Evolutionary conservation across 2,329 filamentous ascomycete genomes (phyloP).

Genomic region (Penicillium sp.): DNA sequence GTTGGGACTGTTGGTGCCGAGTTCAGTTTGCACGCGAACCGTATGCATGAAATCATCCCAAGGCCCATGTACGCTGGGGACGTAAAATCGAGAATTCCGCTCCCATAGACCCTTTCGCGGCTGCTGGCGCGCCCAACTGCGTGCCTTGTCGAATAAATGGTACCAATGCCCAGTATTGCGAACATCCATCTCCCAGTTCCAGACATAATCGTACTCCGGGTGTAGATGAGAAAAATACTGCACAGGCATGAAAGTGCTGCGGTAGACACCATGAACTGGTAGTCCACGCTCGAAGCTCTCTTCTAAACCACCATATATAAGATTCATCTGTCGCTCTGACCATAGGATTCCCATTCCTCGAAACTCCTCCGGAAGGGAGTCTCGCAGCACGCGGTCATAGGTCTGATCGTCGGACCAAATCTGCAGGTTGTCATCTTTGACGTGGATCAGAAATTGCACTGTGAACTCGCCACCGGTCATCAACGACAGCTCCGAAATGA

Average conservation of each 20-base stretch:
- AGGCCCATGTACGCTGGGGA: constrained; percentile 69
- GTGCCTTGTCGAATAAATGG: constrained; percentile 68
- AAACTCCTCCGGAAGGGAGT: constrained; percentile 75
- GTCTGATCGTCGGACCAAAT: constrained; percentile 77
- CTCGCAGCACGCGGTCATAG: constrained; percentile 68
- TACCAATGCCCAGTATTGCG: constrained; percentile 78
- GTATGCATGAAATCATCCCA: constrained; percentile 79
- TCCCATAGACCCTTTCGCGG: constrained; percentile 80
- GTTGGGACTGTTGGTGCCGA: constrained; percentile 61
- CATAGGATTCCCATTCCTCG: constrained; percentile 83
- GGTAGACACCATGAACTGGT: constrained; percentile 86
- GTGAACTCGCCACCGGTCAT: constrained; percentile 76
- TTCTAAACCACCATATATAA: constrained; percentile 82
- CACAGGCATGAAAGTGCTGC: constrained; percentile 88
- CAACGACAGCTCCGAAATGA: constrained; percentile 74
- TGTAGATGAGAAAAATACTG: constrained; percentile 84
- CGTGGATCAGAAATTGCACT: constrained; percentile 79
- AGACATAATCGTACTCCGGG: constrained; percentile 75
- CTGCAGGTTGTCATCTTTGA: constrained; percentile 71
- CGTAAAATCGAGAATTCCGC: constrained; percentile 71
- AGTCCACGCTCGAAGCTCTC: constrained; percentile 69
- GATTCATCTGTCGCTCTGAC: constrained; percentile 89
- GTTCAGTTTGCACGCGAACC: constrained; percentile 70
- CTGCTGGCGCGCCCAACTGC: constrained; percentile 66
- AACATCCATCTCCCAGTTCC: constrained; percentile 86